A percentile compares a stretch with the other conserved stretches of the same genome.
Conservation (phyloP, 805 yeast genomes). For the Metschnikowia proteae region DNA sequence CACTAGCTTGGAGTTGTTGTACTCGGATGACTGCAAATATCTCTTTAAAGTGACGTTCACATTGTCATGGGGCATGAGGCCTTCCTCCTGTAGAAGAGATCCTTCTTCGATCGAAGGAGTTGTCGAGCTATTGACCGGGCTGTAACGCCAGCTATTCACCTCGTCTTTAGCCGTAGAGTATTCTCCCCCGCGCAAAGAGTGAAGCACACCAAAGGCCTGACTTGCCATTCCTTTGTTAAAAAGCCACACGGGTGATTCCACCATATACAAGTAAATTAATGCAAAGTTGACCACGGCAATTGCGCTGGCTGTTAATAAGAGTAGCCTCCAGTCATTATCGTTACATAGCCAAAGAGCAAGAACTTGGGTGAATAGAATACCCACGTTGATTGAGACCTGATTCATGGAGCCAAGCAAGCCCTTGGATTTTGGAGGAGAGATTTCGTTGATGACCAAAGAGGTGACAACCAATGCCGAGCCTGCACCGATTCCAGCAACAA, state of each 20-base stretch:
- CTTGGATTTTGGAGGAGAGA: conserved; percentile 62
- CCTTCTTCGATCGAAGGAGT: conserved; percentile 16
- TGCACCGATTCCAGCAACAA: conserved; percentile 79
- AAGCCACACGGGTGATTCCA: conserved; percentile 87
- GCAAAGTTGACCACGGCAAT: conserved; percentile 51
- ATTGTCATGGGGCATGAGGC: not conserved
- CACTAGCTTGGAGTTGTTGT: conserved; percentile 54
- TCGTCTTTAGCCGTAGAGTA: conserved; percentile 32
- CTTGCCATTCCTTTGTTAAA: conserved; percentile 42
- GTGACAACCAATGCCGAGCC: conserved; percentile 85
- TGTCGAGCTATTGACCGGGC: not conserved
- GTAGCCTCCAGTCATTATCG: conserved; percentile 64
- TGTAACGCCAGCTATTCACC: conserved; percentile 34
- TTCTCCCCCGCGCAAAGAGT: conserved; percentile 39
- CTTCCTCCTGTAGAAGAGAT: conserved; percentile 19
- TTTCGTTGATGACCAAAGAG: conserved; percentile 77
- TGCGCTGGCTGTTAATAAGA: conserved; percentile 58
- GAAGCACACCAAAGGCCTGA: conserved; percentile 38
- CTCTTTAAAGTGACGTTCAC: conserved; percentile 24
- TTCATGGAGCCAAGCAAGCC: conserved; percentile 88
- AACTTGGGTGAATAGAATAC: conserved; percentile 76
- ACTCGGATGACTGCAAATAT: conserved; percentile 52
- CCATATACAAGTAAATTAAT: conserved; percentile 37
- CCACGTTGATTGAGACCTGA: conserved; percentile 81
- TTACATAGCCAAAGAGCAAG: conserved; percentile 69